A percentile compares a stretch with the other conserved stretches of the same genome.
Evolutionary conservation across 768 basidiomycete genomes (phyloP).

Genomic region (Lactarius hatsudake): DNA sequence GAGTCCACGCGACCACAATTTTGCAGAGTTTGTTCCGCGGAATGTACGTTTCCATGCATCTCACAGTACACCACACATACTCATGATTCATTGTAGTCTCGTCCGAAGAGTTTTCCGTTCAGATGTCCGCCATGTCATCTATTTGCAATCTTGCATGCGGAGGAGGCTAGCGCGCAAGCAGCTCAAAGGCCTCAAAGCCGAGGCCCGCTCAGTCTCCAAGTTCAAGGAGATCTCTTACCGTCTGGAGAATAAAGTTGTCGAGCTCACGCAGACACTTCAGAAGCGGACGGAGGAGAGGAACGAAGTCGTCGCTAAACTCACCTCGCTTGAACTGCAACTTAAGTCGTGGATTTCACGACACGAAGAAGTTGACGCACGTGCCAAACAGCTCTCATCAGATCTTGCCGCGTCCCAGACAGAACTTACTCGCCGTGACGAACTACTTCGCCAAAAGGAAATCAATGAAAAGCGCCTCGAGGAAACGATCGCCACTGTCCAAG

Average conservation of each 20-base stretch:
- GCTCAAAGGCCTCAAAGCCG: constrained; percentile 77
- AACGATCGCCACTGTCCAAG: constrained; percentile 61
- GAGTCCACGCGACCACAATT: constrained; percentile 57
- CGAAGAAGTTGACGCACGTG: constrained; percentile 78
- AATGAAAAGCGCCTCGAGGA: constrained; percentile 82
- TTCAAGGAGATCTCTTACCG: constrained; percentile 99
- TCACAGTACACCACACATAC: constrained; percentile 1
- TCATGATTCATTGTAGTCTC: constrained; percentile 39
- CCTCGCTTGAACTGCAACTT: constrained; percentile 80
- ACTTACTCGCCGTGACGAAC: constrained; percentile 64
- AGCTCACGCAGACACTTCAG: constrained; percentile 92
- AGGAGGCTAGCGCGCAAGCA: constrained; percentile 85
- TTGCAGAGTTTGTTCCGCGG: constrained; percentile 88
- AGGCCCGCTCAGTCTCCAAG: constrained; percentile 95
- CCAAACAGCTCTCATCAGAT: constrained; percentile 68
- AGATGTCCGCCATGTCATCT: constrained; percentile 72
- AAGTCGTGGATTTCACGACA: constrained; percentile 82
- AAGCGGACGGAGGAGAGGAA: constrained; percentile 89
- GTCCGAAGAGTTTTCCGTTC: constrained; percentile 51
- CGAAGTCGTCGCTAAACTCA: constrained; percentile 71
- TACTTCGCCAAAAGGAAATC: constrained; percentile 71
- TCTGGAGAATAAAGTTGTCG: constrained; percentile 98
- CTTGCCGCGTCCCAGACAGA: constrained; percentile 72
- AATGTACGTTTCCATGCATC: constrained; percentile 54
- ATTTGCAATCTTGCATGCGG: constrained; percentile 88